phyloP scores from a whole-genome alignment of 1,284 basidiomycete genomes.

The Fistulina hepatica region DNA sequence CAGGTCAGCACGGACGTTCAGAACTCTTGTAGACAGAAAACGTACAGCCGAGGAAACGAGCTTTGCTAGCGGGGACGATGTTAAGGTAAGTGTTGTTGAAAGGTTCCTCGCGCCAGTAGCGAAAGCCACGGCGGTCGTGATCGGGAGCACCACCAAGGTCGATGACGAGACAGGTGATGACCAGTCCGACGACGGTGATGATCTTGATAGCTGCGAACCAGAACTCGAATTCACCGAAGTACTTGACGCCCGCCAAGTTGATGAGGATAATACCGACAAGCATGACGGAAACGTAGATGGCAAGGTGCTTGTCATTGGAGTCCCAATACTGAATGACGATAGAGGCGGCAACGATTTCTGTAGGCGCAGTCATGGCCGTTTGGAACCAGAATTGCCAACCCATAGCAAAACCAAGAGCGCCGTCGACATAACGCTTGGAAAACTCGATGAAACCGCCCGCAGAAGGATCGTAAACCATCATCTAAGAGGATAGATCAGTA shows the following conservation, averaged over 20 bases:
- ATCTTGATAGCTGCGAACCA: conserved; percentile 29
- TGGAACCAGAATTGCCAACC: conserved; percentile 24
- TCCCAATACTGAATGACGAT: conserved; percentile 17
- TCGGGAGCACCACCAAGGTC: conserved; percentile 18
- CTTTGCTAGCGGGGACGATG: conserved; percentile 17
- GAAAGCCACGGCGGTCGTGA: conserved; percentile 18
- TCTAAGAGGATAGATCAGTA: conserved; percentile 11
- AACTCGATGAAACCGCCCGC: conserved; percentile 34
- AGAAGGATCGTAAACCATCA: conserved; percentile 23
- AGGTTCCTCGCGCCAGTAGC: conserved; percentile 17
- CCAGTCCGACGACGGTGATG: conserved; percentile 25
- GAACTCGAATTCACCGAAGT: conserved; percentile 28
- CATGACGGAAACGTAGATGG: conserved; percentile 25
- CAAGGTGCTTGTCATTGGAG: conserved; percentile 12
- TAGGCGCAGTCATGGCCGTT: conserved; percentile 20
- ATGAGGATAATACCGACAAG: conserved; percentile 22
- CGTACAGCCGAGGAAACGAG: conserved; percentile 18
- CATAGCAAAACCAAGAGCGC: conserved; percentile 36
- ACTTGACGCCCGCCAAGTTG: conserved; percentile 18
- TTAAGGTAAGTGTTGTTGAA: conserved; percentile 16
- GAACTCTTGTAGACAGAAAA: too few relatives aligned
- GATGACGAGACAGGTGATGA: conserved; percentile 24
- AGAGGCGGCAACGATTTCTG: conserved; percentile 13
- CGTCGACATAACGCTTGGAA: conserved; percentile 37
- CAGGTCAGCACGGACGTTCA: too few relatives aligned